Evolutionary conservation across 2,329 filamentous ascomycete species (phyloP).

Genomic region (Sordariomycetes sp.): DNA sequence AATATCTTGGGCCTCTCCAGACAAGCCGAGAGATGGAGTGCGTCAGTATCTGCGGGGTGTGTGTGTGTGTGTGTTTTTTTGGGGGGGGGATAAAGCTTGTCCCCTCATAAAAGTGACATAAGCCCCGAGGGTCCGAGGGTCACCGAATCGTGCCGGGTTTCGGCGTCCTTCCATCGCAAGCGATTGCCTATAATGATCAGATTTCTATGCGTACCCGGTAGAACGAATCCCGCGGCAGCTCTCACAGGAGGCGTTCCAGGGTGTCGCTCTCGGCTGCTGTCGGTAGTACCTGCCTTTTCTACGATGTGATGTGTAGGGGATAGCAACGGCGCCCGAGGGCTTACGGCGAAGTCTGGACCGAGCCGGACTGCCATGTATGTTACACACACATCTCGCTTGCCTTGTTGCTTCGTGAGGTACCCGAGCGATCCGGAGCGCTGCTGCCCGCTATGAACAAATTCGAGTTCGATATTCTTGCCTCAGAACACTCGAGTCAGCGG

Average conservation of each 20-base stretch:
- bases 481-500: too few relatives aligned
- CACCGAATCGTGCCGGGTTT: neutral
- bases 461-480: too few relatives aligned
- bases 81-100: neutral
- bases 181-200: neutral
- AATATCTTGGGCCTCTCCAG: neutral
- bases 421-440: too few relatives aligned
- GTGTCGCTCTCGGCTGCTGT: neutral
- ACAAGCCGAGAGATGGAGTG: neutral
- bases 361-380: too few relatives aligned
- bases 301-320: neutral
- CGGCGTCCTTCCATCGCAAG: neutral
- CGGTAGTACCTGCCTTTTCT: neutral
- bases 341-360: neutral
- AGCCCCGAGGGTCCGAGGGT: neutral
- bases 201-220: neutral
- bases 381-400: too few relatives aligned
- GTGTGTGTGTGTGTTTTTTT: too few relatives aligned
- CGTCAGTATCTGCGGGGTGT: neutral
- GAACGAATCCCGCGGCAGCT: neutral
- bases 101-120: neutral
- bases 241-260: neutral
- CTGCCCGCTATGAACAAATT: too few relatives aligned
- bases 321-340: neutral
- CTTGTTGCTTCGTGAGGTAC: too few relatives aligned